phyloP scores from a whole-genome alignment of 129 eudicot genomes.

The Flaveria robusta region DNA sequence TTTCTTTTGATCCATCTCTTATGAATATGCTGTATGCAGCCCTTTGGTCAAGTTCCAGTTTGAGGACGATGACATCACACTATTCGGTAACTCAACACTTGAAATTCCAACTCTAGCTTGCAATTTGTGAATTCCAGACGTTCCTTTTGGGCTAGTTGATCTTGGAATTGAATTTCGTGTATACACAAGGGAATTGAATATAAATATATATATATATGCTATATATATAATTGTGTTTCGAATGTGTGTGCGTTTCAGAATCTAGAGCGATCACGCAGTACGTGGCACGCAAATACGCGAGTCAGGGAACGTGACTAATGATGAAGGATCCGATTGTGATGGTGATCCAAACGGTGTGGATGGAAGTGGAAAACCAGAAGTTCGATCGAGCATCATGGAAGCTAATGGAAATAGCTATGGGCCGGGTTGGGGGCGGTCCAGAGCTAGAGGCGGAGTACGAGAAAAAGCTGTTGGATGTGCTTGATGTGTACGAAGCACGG shows the following conservation, averaged over 20 bases:
- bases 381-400: conserved; percentile 33
- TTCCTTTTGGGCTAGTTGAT: too few species aligned
- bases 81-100: conserved; percentile 41
- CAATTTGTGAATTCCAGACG: too few species aligned
- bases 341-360: conserved; percentile 39
- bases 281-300: conserved; percentile 45
- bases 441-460: conserved; percentile 32
- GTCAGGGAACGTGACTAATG: conserved; percentile 44
- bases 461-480: conserved; percentile 42
- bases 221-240: too few species aligned
- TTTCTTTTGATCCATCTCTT: background rate
- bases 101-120: background rate
- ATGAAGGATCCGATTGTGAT: conserved; percentile 41
- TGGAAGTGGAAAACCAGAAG: conserved; percentile 36
- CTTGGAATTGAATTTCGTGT: too few species aligned
- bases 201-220: too few species aligned
- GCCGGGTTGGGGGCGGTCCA: conserved; percentile 21
- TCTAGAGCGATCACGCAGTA: conserved; percentile 54
- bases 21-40: conserved; percentile 32
- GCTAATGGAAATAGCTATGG: conserved; percentile 29
- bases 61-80: conserved; percentile 50
- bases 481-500: conserved; percentile 52
- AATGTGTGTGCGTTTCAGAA: conserved; percentile 31
- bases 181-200: too few species aligned
- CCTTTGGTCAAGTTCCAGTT: conserved; percentile 70